Base-by-base conservation (phyloP, 495 filamentous ascomycete species). In the Mytilinidion resinicola region DNA sequence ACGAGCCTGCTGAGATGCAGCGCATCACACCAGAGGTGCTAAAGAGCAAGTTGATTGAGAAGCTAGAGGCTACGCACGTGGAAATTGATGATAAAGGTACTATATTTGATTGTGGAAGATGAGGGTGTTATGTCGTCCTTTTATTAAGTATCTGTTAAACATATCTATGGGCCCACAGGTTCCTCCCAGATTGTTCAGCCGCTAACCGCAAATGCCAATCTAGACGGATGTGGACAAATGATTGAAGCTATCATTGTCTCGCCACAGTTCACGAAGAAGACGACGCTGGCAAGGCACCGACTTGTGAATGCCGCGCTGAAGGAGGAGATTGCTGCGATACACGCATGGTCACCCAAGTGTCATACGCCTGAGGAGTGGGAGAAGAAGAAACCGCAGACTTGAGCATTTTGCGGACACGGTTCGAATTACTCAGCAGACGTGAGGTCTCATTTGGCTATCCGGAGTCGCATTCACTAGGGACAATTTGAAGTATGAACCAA, bases 331-430 rank as follows among this genome's bases (percentile, higher is more conserved):
- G 88, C 89, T 4, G 82, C 84, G 46, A 96, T 98, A 55, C 93
- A 98, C 78, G 93, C 93, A n/a, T 98, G 93, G 93, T 92, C 89
- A 56, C 89, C 93, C 21, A 96, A 91, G 74, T 97, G 95, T 73
- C 89, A 87, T 76, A 97, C 93, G 14, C 90, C 91, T 1, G 92
- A 91, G 71, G 90, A 98, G 76, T 96, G 88, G 85, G 83, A 86
- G 76, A 85, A 80, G 70, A 80, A 85, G 72, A 80, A 80, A 56
- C 42, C 48, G 1, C 59, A 62, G 47, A 30, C 66, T 72, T 44
- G 73, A 73, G 30, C 64, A 65, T 9, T 19, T 21, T 46, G 20
- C 20, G 15, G 42, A n/a, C 42, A 17, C 20, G 42, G 12, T 30
- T 30, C 6, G 25, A 30, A 30, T 30, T 30, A 30, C 25, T 30